These are phyloP conservation scores for Aaosphaeria pasadenensis DNA, from an alignment of 2,329 filamentous ascomycete genomes.

Conservation along the genomic window DNA sequence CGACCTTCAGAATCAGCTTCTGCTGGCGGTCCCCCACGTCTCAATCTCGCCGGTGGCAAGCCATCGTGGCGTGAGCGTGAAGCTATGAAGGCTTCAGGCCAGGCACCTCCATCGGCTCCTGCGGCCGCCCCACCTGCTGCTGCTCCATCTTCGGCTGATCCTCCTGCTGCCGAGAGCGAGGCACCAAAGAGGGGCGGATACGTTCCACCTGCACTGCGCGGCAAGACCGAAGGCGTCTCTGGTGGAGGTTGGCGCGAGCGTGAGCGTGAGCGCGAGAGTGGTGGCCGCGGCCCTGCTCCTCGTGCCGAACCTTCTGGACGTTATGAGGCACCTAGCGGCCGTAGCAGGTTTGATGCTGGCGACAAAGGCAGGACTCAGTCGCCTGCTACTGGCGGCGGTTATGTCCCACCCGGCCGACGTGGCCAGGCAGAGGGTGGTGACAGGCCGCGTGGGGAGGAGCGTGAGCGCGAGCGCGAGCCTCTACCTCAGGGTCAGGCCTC, in stretches of 20 bases:
- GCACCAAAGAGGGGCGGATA: slow-evolving; percentile 43
- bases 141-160: slow-evolving; percentile 31
- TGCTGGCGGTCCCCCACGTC: slow-evolving; percentile 56
- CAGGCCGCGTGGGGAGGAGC: slow-evolving; percentile 12
- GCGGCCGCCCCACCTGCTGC: slow-evolving; percentile 13
- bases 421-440: slow-evolving; percentile 16
- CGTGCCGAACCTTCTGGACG: slow-evolving; percentile 21
- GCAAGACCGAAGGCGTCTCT: slow-evolving; percentile 17
- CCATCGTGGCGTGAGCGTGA: slow-evolving; percentile 73
- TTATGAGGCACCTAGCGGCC: slow-evolving; percentile 25
- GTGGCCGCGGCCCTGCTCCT: slow-evolving; percentile 31
- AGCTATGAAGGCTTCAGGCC: slow-evolving; percentile 44
- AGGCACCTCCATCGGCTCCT: slow-evolving; percentile 19
- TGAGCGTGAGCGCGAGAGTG: slow-evolving; percentile 29
- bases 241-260: slow-evolving; percentile 36
- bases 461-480: slow-evolving; percentile 17
- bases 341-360: slow-evolving; percentile 23
- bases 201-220: slow-evolving; percentile 45
- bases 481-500: slow-evolving; percentile 17
- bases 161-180: slow-evolving; percentile 30
- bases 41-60: slow-evolving; percentile 61
- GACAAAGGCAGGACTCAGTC: slow-evolving; percentile 27
- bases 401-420: slow-evolving; percentile 26
- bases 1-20: slow-evolving; percentile 43
- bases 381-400: slow-evolving; percentile 29